Base-by-base conservation (phyloP, 768 basidiomycete genomes). In the Hemileccinum rubropunctum region DNA sequence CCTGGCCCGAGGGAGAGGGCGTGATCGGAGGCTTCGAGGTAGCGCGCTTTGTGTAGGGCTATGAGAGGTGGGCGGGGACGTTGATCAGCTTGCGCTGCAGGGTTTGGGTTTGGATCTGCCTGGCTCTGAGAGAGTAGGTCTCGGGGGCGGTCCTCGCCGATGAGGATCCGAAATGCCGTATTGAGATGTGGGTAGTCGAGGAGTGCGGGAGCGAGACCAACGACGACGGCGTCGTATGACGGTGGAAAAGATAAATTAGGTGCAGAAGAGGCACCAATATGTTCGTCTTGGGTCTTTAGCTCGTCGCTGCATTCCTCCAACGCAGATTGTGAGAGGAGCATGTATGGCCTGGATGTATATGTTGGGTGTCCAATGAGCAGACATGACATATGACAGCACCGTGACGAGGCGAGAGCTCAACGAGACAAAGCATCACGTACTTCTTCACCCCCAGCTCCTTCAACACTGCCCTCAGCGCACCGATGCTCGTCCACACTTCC, bases 401-500 rank as follows among this genome's bases (percentile, higher is more conserved):
- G n/a, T n/a, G n/a, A 20, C 15, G 26, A n/a, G 34, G 27, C 1
- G 15, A 37, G 20, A 17, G 12, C 28, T 12, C 18, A 44, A 15
- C 6, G 10, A 8, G 12, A 33, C 18, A 14, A 26, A 30, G 11
- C 4, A 14, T 14, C 4, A 38, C 48, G 36, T 23, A 79, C 81
- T 65, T 76, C 59, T 67, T 72, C 3, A 82, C 60, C 1, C 64
- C 71, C 27, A 71, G 62, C 10, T 69, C 58, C 17, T 67, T 62
- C 40, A 88, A 63, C 13, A 76, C 58, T 8, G 71, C 63, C n/a
- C 70, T 68, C n/a, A 82, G 76, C 0, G 82, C 81, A 0, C 82
- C 79, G 2, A 88, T 64, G 52, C 82, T 83, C 3, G 84, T 87
- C 76, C 82, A 86, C 17, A 84, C 60, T 59, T 84, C 80, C 6